Evolutionary conservation across 2,329 filamentous ascomycete species (phyloP), one percentile per base, ranked within the genome.

Genomic region (Aureobasidium vineae): DNA sequence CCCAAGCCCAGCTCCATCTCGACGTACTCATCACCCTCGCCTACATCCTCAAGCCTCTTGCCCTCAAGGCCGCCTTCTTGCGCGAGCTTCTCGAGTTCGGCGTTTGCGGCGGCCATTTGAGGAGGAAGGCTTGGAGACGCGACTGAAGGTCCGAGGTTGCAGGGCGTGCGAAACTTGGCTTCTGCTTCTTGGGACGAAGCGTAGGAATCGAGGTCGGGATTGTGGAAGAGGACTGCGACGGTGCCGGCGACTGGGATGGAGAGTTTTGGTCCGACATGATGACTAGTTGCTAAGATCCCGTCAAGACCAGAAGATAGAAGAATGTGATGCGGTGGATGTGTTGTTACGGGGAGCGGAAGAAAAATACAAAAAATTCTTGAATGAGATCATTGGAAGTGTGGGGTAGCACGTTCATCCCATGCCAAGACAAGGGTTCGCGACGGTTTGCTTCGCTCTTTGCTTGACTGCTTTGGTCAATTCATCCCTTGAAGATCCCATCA

Each of bases 1-100:
- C 75, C 75, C 6, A 77, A 66, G 3, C 75, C 75, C 10, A 77
- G 68, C 52, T 74, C 69, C 74, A 77, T 76, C 70, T 76, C 75
- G 56, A 77, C 76, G 68, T 76, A 72, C 64, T 70, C 70, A 61
- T 73, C 72, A 5, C 68, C 72, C 1, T 76, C 75, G 36, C 70
- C 70, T 13, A 76, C 74, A 43, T 73, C 70, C 69, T 76, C 75
- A 68, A 77, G 72, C 63, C 66, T 73, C 23, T 70, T 41, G n/a
- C 66, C 70, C 15, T 66, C 63, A 8, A 69, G 59, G 19, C 41
- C 56, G 8, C 72, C 73, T 19, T 69, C 69, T 21, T 68, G 50
- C 33, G 63, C 68, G 41, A 68, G 49, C 38, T 59, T 64, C 33
- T 71, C 68, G 21, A 76, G 68, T 52, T 72, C 63, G n/a, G 61